These are phyloP conservation scores for Plasmopara muralis DNA, from an alignment of 352 stramenopile species.

Conservation along the genomic window DNA sequence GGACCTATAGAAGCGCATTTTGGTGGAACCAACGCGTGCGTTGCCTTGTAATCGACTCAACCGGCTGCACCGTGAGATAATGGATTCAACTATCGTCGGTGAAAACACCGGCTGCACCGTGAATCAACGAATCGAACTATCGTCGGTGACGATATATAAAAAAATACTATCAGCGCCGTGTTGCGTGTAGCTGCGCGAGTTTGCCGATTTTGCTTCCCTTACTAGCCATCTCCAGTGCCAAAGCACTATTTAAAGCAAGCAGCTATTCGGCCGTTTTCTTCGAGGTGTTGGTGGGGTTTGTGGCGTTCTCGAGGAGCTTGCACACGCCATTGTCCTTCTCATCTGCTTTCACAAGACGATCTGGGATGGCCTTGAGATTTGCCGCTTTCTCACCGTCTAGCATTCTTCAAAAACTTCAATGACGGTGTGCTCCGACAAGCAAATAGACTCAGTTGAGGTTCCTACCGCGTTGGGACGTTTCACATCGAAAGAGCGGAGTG, in stretches of 20 bases:
- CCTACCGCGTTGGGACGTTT: background rate
- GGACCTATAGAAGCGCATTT: background rate
- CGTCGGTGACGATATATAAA: too few species aligned
- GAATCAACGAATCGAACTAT: too few species aligned
- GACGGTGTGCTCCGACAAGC: background rate
- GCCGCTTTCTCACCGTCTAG: background rate
- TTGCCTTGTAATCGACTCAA: background rate
- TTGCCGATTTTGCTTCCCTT: background rate
- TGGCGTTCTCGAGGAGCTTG: background rate
- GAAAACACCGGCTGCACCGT: too few species aligned
- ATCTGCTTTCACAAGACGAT: background rate
- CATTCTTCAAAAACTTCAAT: background rate
- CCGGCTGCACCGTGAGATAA: background rate
- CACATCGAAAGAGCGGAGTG: background rate
- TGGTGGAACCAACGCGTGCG: too few species aligned
- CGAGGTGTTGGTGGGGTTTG: background rate
- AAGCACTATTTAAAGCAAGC: background rate
- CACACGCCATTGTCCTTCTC: background rate
- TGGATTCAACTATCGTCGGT: background rate
- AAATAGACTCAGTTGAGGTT: background rate
- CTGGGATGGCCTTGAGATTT: background rate
- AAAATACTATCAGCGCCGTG: too few species aligned
- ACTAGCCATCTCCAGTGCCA: background rate
- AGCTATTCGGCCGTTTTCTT: background rate
- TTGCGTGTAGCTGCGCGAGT: background rate